A percentile compares a stretch with the other conserved stretches of the same genome.
phyloP scores from a whole-genome alignment of 108 stramenopile genomes.

The Discostella stelligeroides region DNA sequence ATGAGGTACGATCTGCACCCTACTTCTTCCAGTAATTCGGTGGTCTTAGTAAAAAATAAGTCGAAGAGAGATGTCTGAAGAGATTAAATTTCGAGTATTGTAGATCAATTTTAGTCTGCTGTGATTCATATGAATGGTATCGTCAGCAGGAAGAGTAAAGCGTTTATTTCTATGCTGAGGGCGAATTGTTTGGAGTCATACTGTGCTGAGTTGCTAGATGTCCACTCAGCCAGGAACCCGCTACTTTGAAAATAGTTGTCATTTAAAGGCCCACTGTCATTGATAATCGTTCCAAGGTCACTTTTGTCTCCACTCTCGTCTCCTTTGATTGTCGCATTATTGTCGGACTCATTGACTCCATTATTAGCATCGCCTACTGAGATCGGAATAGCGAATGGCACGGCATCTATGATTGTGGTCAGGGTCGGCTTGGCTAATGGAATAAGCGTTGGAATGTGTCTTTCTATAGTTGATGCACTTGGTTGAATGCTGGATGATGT shows the following conservation, averaged over 20 bases:
- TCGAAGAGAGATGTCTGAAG: background rate
- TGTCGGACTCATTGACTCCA: background rate
- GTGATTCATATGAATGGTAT: background rate
- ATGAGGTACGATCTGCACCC: conserved; percentile 87
- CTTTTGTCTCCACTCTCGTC: conserved; percentile 2
- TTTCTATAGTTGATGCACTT: background rate
- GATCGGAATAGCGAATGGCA: conserved; percentile 8
- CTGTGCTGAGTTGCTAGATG: background rate
- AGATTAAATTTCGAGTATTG: too few relatives aligned
- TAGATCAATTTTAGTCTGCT: too few relatives aligned
- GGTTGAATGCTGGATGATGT: too few relatives aligned
- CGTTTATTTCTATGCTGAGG: background rate
- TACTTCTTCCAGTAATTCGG: conserved; percentile 95
- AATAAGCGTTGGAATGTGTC: conserved; percentile 11
- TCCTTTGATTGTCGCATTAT: background rate
- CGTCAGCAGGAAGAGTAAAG: background rate
- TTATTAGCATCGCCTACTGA: background rate
- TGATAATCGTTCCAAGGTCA: too few relatives aligned
- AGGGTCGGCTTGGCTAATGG: conserved; percentile 32
- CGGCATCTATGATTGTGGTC: conserved; percentile 12
- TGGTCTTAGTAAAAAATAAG: background rate
- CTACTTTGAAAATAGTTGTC: background rate
- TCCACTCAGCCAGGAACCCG: background rate
- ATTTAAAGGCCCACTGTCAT: too few relatives aligned
- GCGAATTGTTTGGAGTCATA: background rate